Evolutionary conservation across 2,329 filamentous ascomycete genomes (phyloP), one percentile per base, ranked within the genome.

Genomic region (Verticillium zaregamsianum): DNA sequence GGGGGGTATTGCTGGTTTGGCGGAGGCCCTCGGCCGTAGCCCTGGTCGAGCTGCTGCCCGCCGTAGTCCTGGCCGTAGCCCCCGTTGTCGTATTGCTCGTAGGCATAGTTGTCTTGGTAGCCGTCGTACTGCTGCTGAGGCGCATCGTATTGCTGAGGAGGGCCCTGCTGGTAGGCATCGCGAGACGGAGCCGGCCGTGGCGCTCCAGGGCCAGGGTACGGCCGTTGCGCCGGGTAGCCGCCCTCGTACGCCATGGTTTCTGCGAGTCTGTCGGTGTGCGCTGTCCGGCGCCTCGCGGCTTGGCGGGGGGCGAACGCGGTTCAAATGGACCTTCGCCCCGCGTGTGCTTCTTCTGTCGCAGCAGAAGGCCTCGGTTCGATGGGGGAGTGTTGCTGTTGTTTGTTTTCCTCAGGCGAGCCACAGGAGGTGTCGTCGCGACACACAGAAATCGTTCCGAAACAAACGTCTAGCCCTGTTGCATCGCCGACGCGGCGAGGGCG

Each of bases 181-280:
- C 76, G 77, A 12, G 73, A 76, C 45, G 76, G 75, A 56, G 67
- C 70, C 57, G 76, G 73, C 60, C 78, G 73, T 60, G 77, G 78
- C 55, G 76, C 75, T 59, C 76, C 79, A 35, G 75, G 77, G 40
- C 80, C 80, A 64, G 75, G 77, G 68, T 84, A 83, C n/a, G 78
- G 77, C 62, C 79, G 79, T 68, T 82, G 78, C 59, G 68, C 74
- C 61, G 75, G 75, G 63, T 81, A 83, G 64, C 75, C 78, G 64
- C 75, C 77, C 64, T 83, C 79, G 68, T 84, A 84, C 55, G 82
- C 80, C 83, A 86, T 86, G 17, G 65, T 66, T 33, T 32, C 45
- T 35, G 8, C 11, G 8, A 5, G 9, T 40, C 15, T 40, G 37
- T 40, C 15, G 17, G 37, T 40, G 37, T 9, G 15, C 37, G 37